Evolutionary conservation across 306 rosid species (phyloP).

Genomic region (Lupinus albus): DNA sequence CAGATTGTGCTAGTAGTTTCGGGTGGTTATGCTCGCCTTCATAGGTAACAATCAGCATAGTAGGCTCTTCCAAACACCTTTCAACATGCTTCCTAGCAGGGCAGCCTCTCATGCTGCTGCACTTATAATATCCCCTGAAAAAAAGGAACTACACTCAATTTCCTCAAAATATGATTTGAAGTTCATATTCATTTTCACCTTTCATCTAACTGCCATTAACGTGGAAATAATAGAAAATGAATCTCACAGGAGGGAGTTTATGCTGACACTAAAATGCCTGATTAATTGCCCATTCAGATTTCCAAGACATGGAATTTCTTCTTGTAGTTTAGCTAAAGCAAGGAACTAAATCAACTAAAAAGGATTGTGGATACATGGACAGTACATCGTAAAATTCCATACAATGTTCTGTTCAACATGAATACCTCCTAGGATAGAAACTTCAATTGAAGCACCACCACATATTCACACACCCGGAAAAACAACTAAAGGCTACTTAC

Average conservation of each 20-base stretch:
- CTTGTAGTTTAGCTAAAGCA: conserved; percentile 16
- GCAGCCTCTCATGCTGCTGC: conserved; percentile 99
- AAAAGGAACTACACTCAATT: conserved; percentile 27
- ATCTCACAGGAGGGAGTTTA: neutral
- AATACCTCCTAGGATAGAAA: conserved; percentile 28
- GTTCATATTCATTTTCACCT: conserved; percentile 22
- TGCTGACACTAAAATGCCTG: conserved; percentile 21
- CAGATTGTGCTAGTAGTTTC: conserved; percentile 70
- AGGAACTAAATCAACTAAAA: conserved; percentile 1
- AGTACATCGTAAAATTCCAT: conserved; percentile 5
- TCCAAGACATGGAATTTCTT: conserved; percentile 13
- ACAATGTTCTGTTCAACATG: neutral
- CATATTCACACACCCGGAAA: neutral
- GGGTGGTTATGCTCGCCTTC: conserved; percentile 99
- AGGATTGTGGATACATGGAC: conserved; percentile 3
- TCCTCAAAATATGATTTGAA: conserved; percentile 22
- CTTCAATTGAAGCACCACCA: neutral
- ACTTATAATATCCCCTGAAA: conserved; percentile 96
- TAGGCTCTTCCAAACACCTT: conserved; percentile 91
- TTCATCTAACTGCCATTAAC: neutral
- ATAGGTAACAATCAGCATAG: conserved; percentile 93
- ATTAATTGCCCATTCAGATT: conserved; percentile 22
- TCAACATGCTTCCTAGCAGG: conserved; percentile 99
- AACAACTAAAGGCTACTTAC: neutral
- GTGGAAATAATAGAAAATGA: conserved; percentile 16